These are phyloP conservation scores for Karstenula rhodostoma DNA, from an alignment of 2,329 filamentous ascomycete genomes.

Conservation along the genomic window DNA sequence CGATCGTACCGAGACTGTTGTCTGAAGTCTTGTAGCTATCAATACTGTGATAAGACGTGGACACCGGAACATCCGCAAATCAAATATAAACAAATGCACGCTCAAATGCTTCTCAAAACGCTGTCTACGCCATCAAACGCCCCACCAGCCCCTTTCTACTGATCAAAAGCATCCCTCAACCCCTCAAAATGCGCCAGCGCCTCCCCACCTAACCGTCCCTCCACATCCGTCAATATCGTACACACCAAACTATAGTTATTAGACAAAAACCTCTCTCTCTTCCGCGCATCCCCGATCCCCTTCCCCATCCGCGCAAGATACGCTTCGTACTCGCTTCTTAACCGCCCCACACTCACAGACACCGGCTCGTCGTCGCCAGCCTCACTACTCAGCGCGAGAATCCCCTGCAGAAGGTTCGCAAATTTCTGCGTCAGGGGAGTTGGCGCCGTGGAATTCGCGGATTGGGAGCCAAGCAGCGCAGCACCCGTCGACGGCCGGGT, in stretches of 20 bases:
- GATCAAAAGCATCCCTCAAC: conserved; percentile 56
- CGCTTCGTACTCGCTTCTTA: conserved; percentile 82
- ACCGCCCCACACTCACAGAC: conserved; percentile 76
- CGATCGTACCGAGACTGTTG: too few species aligned
- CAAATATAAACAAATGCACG: background rate
- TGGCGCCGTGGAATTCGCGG: conserved; percentile 76
- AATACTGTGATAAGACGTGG: too few species aligned
- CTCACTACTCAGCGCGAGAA: conserved; percentile 84
- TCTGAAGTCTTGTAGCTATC: too few species aligned
- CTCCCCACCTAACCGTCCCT: conserved; percentile 76
- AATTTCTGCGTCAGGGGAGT: conserved; percentile 96
- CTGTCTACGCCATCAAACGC: background rate
- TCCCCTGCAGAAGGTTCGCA: conserved; percentile 86
- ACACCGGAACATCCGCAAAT: too few species aligned
- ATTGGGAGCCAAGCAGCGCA: conserved; percentile 48
- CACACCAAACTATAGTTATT: conserved; percentile 97
- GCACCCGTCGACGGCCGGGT: conserved; percentile 44
- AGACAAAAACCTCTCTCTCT: conserved; percentile 85
- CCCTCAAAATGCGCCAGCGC: conserved; percentile 78
- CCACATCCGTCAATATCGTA: conserved; percentile 80
- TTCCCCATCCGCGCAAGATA: conserved; percentile 83
- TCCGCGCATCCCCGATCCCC: conserved; percentile 77
- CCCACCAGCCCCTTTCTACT: conserved; percentile 19
- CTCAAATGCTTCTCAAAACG: conserved; percentile 5
- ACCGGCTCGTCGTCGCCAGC: conserved; percentile 95